Evolutionary conservation across 73 alveolate species (phyloP).

Genomic region (Tetrahymena malaccensis): DNA sequence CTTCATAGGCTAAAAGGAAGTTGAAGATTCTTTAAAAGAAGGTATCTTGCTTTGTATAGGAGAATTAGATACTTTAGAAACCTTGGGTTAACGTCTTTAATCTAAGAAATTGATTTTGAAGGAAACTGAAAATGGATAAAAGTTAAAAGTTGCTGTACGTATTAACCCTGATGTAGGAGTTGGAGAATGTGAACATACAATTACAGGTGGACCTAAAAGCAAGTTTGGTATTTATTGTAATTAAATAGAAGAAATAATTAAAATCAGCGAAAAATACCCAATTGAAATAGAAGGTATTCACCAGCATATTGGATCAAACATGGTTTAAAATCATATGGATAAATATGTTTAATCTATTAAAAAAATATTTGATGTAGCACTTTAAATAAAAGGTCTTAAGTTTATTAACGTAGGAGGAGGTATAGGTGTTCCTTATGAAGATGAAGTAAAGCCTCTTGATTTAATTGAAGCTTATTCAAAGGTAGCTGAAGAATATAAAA

Average conservation of each 20-base stretch:
- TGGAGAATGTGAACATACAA: slow-evolving; percentile 33
- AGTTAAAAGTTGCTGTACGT: slow-evolving; percentile 20
- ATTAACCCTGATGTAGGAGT: slow-evolving; percentile 24
- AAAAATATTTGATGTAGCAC: slow-evolving; percentile 26
- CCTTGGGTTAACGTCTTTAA: background rate
- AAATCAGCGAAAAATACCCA: background rate
- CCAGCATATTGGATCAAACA: slow-evolving; percentile 37
- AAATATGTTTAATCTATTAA: slow-evolving; percentile 7
- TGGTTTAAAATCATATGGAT: slow-evolving; percentile 22
- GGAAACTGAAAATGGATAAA: background rate
- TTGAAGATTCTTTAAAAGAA: slow-evolving; percentile 1
- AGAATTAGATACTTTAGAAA: slow-evolving; percentile 14
- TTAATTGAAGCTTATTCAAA: background rate
- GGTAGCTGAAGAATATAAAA: slow-evolving; percentile 6
- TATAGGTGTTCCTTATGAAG: slow-evolving; percentile 32
- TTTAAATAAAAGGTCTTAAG: slow-evolving; percentile 14
- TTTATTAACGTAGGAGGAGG: slow-evolving; percentile 47
- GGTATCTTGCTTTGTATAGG: slow-evolving; percentile 26
- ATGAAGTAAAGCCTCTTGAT: slow-evolving; percentile 13
- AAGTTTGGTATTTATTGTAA: slow-evolving; percentile 36
- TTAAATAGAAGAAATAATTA: slow-evolving; percentile 1
- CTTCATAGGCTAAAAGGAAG: slow-evolving; percentile 19
- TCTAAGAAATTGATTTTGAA: background rate
- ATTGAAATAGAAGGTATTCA: slow-evolving; percentile 29
- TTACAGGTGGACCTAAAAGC: slow-evolving; percentile 30